Evolutionary conservation across 2,329 filamentous ascomycete genomes (phyloP).

Genomic region (Biscogniauxia sp.): DNA sequence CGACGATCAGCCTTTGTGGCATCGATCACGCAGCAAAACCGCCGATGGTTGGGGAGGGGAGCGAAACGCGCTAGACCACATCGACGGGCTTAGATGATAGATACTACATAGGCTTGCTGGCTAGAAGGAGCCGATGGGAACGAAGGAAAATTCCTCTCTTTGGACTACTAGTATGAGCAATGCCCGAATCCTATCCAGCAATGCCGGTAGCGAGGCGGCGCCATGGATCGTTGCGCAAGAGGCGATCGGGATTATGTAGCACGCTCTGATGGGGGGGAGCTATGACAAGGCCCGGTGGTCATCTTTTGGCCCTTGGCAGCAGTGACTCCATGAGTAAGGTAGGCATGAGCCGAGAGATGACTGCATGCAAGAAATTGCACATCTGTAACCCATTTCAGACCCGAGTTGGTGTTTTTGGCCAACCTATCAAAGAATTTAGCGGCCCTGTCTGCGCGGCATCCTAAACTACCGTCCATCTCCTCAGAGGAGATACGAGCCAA

Average conservation of each 20-base stretch:
- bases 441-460: background rate
- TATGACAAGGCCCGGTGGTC: background rate
- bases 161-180: background rate
- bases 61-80: background rate
- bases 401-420: background rate
- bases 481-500: background rate
- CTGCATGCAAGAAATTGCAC: background rate
- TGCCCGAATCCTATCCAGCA: background rate
- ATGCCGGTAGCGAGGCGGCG: background rate
- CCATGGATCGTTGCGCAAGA: background rate
- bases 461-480: background rate
- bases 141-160: background rate
- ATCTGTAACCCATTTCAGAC: background rate
- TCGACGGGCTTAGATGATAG: background rate
- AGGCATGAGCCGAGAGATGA: too few species aligned
- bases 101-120: background rate
- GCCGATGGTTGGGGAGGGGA: background rate
- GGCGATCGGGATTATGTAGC: background rate
- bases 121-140: background rate
- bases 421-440: background rate
- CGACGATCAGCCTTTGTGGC: background rate
- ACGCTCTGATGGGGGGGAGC: background rate
- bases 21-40: background rate
- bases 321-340: too few species aligned
- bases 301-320: background rate